Evolutionary conservation across 495 filamentous ascomycete genomes (phyloP).

Genomic region (Podospora pseudocomata): DNA sequence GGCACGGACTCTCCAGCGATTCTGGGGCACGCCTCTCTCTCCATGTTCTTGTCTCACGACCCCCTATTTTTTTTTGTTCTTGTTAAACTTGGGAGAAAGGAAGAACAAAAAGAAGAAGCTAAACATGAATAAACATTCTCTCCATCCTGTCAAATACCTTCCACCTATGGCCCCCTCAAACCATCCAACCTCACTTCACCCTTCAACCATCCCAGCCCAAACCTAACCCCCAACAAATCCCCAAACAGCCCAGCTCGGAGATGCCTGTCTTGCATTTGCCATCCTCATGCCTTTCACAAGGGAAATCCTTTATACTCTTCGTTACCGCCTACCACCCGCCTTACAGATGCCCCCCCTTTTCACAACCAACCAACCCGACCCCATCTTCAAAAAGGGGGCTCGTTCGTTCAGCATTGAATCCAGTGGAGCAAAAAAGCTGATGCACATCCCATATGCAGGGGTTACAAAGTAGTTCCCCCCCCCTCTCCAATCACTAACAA

Average conservation of each 20-base stretch:
- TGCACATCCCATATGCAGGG: neutral
- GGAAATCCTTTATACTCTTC: neutral
- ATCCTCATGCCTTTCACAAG: neutral
- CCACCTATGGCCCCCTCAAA: neutral
- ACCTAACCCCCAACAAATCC: conserved; percentile 3
- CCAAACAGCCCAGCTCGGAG: neutral
- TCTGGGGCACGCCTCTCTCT: conserved; percentile 5
- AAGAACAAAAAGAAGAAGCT: neutral
- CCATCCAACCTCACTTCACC: neutral
- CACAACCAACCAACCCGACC: too few species aligned
- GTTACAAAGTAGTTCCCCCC: too few species aligned
- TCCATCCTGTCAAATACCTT: neutral
- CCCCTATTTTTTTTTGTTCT: neutral
- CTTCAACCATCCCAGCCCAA: neutral
- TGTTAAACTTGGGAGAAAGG: neutral
- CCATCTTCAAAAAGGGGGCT: neutral
- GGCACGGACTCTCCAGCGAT: conserved; percentile 16
- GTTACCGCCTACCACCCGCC: too few species aligned
- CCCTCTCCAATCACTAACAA: neutral
- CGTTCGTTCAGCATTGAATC: neutral
- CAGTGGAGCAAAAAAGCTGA: neutral
- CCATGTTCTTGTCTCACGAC: neutral
- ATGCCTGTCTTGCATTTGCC: conserved; percentile 8
- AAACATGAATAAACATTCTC: neutral
- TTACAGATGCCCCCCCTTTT: neutral